Evolutionary conservation across 1,284 basidiomycete genomes (phyloP).

Genomic region (Apiotrichum porosum): DNA sequence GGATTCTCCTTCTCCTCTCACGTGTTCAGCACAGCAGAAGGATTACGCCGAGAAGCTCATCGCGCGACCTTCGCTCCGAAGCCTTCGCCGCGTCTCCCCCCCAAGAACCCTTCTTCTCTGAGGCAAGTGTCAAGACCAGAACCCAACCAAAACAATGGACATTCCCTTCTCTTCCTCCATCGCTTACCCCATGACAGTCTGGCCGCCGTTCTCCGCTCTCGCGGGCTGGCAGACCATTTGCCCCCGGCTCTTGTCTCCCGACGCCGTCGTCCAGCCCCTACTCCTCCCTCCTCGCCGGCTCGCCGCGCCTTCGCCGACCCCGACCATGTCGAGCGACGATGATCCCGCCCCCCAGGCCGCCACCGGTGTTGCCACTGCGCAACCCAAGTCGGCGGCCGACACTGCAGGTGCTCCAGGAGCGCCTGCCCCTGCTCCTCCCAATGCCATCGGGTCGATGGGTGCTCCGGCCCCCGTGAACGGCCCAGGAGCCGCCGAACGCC

Average conservation of each 20-base stretch:
- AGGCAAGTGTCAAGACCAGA: conserved; percentile 8
- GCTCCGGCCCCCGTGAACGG: not conserved
- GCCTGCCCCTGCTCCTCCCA: not conserved
- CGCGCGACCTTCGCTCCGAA: not conserved
- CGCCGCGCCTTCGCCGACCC: conserved; percentile 13
- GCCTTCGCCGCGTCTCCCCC: not conserved
- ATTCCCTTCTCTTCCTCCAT: not conserved
- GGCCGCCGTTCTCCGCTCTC: not conserved
- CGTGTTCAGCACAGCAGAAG: too few species aligned
- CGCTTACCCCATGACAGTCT: not conserved
- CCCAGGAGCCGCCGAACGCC: not conserved
- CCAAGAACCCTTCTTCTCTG: not conserved
- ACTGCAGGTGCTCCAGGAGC: not conserved
- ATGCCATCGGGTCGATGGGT: not conserved
- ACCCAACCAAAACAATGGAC: not conserved
- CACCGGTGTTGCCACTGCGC: not conserved
- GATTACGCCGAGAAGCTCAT: too few species aligned
- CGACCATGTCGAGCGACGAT: conserved; percentile 20
- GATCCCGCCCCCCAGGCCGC: conserved; percentile 10
- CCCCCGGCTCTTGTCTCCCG: conserved; percentile 11
- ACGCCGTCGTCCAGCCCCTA: conserved; percentile 5
- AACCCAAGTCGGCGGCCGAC: not conserved
- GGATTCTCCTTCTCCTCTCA: not conserved
- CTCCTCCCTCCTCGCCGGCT: conserved; percentile 7
- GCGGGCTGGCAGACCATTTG: conserved; percentile 14